A percentile compares a stretch with the other conserved stretches of the same genome.
phyloP scores from a whole-genome alignment of 768 basidiomycete genomes.

The Xanthoconium purpureum region DNA sequence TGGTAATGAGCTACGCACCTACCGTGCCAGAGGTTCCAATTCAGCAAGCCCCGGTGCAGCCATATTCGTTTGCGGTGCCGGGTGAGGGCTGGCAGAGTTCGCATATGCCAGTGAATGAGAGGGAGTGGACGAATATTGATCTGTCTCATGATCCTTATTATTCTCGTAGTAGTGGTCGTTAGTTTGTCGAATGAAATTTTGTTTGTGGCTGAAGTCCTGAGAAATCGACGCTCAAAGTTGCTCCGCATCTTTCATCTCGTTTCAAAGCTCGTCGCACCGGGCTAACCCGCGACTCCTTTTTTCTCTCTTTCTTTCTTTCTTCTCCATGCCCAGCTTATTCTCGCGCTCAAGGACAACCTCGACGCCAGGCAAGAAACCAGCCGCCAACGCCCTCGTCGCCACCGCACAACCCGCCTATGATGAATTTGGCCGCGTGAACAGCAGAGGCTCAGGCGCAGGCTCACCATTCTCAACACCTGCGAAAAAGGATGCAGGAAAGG shows the following conservation, averaged over 20 bases:
- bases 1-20: background rate
- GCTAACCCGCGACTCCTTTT: constrained; percentile 2
- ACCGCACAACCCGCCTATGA: constrained; percentile 38
- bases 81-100: background rate
- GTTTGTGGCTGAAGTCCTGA: constrained; percentile 23
- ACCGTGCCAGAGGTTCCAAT: background rate
- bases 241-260: background rate
- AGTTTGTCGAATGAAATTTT: background rate
- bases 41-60: background rate
- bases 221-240: constrained; percentile 20
- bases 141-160: too few species aligned
- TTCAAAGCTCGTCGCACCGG: constrained; percentile 21
- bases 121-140: background rate
- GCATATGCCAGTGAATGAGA: background rate
- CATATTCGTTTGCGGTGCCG: constrained; percentile 4
- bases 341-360: constrained; percentile 67
- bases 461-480: constrained; percentile 17
- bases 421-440: constrained; percentile 64
- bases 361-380: constrained; percentile 45
- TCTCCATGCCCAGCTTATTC: constrained; percentile 71
- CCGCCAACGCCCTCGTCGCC: constrained; percentile 5
- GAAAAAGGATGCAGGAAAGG: constrained; percentile 50
- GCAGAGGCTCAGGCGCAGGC: constrained; percentile 43
- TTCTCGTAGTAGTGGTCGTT: too few species aligned
- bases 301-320: background rate